These are phyloP conservation scores for Termitomyces bulborhizus DNA, from an alignment of 768 basidiomycete species.

Conservation along the genomic window DNA sequence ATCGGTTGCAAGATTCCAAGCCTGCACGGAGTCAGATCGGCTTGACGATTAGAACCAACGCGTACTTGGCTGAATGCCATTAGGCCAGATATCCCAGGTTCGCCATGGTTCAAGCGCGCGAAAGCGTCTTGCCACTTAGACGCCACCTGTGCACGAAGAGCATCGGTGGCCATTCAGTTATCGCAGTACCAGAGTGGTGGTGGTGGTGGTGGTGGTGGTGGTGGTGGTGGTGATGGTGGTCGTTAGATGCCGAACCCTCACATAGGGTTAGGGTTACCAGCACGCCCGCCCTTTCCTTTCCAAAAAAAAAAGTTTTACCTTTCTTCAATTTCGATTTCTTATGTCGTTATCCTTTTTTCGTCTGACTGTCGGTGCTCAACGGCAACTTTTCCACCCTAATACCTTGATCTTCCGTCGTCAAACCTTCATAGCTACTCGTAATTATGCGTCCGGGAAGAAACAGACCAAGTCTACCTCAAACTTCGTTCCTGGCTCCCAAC, in stretches of 20 bases:
- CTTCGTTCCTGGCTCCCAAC: conserved; percentile 65
- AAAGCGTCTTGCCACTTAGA: conserved; percentile 72
- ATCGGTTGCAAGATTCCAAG: conserved; percentile 50
- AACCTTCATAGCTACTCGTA: conserved; percentile 2
- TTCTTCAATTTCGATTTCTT: too few relatives aligned
- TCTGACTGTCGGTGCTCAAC: background rate
- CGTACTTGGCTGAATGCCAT: conserved; percentile 58
- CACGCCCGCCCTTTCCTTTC: too few relatives aligned
- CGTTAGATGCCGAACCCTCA: too few relatives aligned
- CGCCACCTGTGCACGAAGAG: conserved; percentile 58
- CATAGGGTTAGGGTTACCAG: too few relatives aligned
- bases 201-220: too few relatives aligned
- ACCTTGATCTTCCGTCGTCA: background rate
- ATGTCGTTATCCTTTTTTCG: conserved; percentile 2
- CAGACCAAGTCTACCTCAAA: conserved; percentile 45
- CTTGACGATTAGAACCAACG: background rate
- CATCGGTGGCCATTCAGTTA: conserved; percentile 40
- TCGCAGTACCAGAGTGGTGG: background rate
- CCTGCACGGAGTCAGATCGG: conserved; percentile 28
- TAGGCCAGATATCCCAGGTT: conserved; percentile 59
- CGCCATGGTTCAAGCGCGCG: conserved; percentile 50
- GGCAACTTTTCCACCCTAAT: background rate
- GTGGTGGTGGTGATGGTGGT: too few relatives aligned
- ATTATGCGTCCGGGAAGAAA: conserved; percentile 25
- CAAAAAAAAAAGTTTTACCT: too few relatives aligned